Conservation (phyloP, 164 flowering plant genomes). For the Houttuynia cordata region DNA sequence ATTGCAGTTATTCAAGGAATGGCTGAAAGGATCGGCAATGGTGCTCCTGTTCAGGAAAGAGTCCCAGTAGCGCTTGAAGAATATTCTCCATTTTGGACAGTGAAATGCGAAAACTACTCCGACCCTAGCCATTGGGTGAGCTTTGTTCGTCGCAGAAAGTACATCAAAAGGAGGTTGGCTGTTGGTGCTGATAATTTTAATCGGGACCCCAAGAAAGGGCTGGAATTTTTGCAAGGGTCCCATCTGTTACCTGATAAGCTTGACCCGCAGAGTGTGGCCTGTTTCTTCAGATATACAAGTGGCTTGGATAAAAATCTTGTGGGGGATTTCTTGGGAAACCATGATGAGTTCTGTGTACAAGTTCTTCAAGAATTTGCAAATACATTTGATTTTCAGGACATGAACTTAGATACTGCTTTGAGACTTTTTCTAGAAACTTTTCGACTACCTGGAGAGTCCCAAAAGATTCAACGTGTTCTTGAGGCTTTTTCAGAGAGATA, state of each 20-base stretch:
- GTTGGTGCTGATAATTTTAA: slow-evolving; percentile 31
- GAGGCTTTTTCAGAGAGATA: slow-evolving; percentile 42
- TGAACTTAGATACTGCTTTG: slow-evolving; percentile 32
- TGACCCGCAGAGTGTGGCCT: slow-evolving; percentile 32
- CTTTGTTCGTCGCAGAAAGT: slow-evolving; percentile 27
- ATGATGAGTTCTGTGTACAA: slow-evolving; percentile 30
- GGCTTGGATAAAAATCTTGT: slow-evolving; percentile 34
- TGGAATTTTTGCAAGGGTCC: slow-evolving; percentile 27
- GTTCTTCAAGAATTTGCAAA: slow-evolving; percentile 35
- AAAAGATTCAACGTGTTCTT: slow-evolving; percentile 33
- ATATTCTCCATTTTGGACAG: slow-evolving; percentile 26
- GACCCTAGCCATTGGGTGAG: slow-evolving; percentile 27
- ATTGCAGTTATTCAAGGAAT: slow-evolving; percentile 33
- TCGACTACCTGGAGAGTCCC: slow-evolving; percentile 36
- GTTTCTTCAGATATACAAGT: slow-evolving; percentile 33
- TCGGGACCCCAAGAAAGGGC: slow-evolving; percentile 32
- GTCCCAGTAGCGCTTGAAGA: slow-evolving; percentile 12
- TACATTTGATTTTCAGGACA: slow-evolving; percentile 32
- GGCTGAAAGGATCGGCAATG: slow-evolving; percentile 26
- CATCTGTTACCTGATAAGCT: slow-evolving; percentile 32
- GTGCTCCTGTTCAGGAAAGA: slow-evolving; percentile 11
- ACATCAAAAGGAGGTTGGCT: slow-evolving; percentile 25
- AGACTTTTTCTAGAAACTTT: slow-evolving; percentile 35
- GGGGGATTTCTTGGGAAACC: slow-evolving; percentile 33
- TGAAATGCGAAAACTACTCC: slow-evolving; percentile 26